Percentiles rank a stretch among this genome's conserved stretches.
These are phyloP conservation scores for Boletus rubroflammeus DNA, from an alignment of 768 basidiomycete species.

Conservation along the genomic window DNA sequence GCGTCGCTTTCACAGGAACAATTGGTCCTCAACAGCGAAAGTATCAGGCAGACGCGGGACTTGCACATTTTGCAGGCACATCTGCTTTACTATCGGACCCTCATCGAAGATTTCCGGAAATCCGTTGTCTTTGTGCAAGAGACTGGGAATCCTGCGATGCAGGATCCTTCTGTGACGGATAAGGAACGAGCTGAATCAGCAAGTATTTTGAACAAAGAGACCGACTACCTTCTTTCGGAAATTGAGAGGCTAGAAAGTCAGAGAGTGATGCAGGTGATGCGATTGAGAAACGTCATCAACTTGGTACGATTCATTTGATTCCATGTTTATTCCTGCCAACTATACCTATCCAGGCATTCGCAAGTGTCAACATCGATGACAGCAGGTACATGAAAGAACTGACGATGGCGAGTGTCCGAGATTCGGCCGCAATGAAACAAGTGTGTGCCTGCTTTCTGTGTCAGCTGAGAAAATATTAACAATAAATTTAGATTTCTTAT, in stretches of 20 bases:
- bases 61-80: constrained; percentile 57
- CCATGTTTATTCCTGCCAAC: background rate
- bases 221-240: constrained; percentile 44
- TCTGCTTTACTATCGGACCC: constrained; percentile 50
- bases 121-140: constrained; percentile 46
- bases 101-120: constrained; percentile 52
- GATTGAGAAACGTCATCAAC: constrained; percentile 34
- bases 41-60: constrained; percentile 46
- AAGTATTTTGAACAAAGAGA: constrained; percentile 44
- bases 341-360: constrained; percentile 44
- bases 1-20: constrained; percentile 38
- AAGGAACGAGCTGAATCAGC: constrained; percentile 21
- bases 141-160: constrained; percentile 48
- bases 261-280: constrained; percentile 27
- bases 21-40: constrained; percentile 37
- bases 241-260: constrained; percentile 44
- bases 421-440: constrained; percentile 40
- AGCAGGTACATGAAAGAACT: constrained; percentile 49
- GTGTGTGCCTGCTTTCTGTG: constrained; percentile 29
- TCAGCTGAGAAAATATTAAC: background rate
- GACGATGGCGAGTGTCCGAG: constrained; percentile 42
- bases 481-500: constrained; percentile 36
- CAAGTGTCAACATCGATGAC: constrained; percentile 55
- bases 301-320: constrained; percentile 19
- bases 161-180: constrained; percentile 19